Base-by-base conservation (phyloP, 495 filamentous ascomycete genomes). In the Aspergillus saccharolyticus region DNA sequence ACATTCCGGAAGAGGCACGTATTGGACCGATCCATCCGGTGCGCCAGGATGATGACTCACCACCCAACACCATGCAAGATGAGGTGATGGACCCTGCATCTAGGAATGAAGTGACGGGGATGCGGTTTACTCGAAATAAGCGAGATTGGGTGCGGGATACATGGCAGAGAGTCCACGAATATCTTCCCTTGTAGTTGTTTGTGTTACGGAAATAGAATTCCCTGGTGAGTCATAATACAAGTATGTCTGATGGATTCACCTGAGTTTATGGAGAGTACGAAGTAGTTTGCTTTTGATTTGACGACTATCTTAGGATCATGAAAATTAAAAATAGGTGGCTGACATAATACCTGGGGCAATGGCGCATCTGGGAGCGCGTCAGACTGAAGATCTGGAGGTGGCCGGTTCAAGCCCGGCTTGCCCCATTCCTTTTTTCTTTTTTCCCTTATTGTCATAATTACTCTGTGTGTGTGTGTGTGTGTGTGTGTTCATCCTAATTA, bases 1-100 rank as follows among this genome's bases (percentile, higher is more conserved):
- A 39, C 7, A 58, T 73, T 16, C 66, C 69, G 1, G 66, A 66
- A 56, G 70, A 72, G 48, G 69, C 68, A 19, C 70, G 70, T 1
- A 56, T 73, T 44, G 48, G 45, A 5, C 62, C 64, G 1, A 61
- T 66, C 45, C 48, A 57, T 28, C 39, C 69, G 5, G 69, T 74
- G 50, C 56, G 62, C 17, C 62, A 59, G 20, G 22, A 30, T 9
- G 62, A 72, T 28, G 61, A 65, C 3, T 47, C 63, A 43, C 63
- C 67, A 16, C 56, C 56, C 1, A 60, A 51, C 0, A 59, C 57
- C 6, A 58, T 25, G 4, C 47, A 66, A 9, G 56, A 60, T 22
- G 63, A 69, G 15, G 21, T 70, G 19, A 50, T 30, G 1, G 54
- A 51, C 25, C 63, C 56, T 53, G 63, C 54, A 7, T 59, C 48